phyloP scores from a whole-genome alignment of 2,329 filamentous ascomycete species.

The Xylariales sp. region DNA sequence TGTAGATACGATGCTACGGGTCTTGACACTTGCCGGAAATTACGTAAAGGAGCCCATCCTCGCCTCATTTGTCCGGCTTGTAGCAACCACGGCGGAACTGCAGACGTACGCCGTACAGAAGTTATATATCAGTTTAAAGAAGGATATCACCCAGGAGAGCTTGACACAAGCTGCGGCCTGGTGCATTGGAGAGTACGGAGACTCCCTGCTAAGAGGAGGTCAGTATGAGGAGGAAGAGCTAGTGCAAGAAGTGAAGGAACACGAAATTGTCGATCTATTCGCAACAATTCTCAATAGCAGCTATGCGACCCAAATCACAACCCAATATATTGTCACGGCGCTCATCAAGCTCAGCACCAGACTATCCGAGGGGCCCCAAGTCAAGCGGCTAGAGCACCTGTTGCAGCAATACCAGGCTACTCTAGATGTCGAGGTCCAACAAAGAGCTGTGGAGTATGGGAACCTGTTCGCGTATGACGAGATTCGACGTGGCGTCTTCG shows the following conservation, averaged over 20 bases:
- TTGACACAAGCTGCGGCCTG: slow-evolving; percentile 92
- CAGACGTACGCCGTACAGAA: slow-evolving; percentile 98
- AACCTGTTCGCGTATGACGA: slow-evolving; percentile 94
- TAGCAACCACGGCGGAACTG: slow-evolving; percentile 92
- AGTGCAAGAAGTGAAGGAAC: slow-evolving; percentile 82
- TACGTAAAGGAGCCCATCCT: slow-evolving; percentile 98
- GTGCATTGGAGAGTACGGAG: slow-evolving; percentile 98
- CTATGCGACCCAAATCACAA: slow-evolving; percentile 89
- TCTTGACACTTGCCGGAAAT: slow-evolving; percentile 92
- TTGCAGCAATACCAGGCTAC: slow-evolving; percentile 84
- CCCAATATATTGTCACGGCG: slow-evolving; percentile 95
- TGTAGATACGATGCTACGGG: slow-evolving; percentile 95
- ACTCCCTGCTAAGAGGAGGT: slow-evolving; percentile 86
- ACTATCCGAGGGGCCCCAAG: slow-evolving; percentile 82
- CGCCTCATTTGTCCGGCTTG: slow-evolving; percentile 94
- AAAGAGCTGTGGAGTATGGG: slow-evolving; percentile 92
- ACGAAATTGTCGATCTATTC: slow-evolving; percentile 93
- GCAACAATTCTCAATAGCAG: slow-evolving; percentile 91
- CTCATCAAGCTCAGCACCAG: slow-evolving; percentile 95
- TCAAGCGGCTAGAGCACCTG: slow-evolving; percentile 85
- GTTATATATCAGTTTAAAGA: slow-evolving; percentile 88
- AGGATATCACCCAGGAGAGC: slow-evolving; percentile 97
- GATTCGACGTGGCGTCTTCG: slow-evolving; percentile 87
- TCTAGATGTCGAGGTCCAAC: slow-evolving; percentile 94
- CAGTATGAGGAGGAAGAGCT: slow-evolving; percentile 95